Conservation (phyloP, 75 land plant genomes). For the Cunninghamia lanceolata region DNA sequence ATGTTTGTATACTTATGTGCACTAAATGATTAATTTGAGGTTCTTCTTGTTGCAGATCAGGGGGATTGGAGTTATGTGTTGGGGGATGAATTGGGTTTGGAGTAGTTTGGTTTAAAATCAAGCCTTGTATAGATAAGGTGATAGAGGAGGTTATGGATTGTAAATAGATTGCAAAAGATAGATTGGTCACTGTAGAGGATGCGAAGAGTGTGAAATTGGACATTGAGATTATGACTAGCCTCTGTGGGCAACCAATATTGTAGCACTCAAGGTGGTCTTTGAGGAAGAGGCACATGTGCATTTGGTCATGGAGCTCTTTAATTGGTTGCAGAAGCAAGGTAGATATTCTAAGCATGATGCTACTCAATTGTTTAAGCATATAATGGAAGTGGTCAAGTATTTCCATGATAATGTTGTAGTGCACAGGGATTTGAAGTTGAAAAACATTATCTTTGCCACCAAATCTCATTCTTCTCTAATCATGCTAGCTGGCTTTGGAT, state of each 20-base stretch:
- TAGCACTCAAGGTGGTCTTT: slow-evolving; percentile 73
- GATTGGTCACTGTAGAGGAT: slow-evolving; percentile 57
- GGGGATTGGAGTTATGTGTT: too few species aligned
- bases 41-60: too few species aligned
- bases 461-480: slow-evolving; percentile 50
- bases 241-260: slow-evolving; percentile 88
- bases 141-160: slow-evolving; percentile 61
- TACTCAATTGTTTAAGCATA: slow-evolving; percentile 37
- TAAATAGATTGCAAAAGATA: slow-evolving; percentile 77
- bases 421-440: slow-evolving; percentile 62
- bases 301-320: slow-evolving; percentile 85
- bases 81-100: slow-evolving; percentile 63
- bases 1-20: too few species aligned
- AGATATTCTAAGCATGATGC: slow-evolving; percentile 54
- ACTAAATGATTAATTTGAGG: too few species aligned
- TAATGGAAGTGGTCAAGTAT: slow-evolving; percentile 58
- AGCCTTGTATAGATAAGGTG: slow-evolving; percentile 44
- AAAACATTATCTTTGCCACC: slow-evolving; percentile 62
- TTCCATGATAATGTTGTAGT: slow-evolving; percentile 45
- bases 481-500: slow-evolving; percentile 76
- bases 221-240: slow-evolving; percentile 74
- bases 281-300: slow-evolving; percentile 76
- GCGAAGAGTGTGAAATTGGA: slow-evolving; percentile 57
- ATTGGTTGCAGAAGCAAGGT: slow-evolving; percentile 48
- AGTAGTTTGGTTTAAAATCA: slow-evolving; percentile 67